These are phyloP conservation scores for Colletotrichum brevisporum DNA, from an alignment of 2,329 filamentous ascomycete genomes.

Conservation along the genomic window DNA sequence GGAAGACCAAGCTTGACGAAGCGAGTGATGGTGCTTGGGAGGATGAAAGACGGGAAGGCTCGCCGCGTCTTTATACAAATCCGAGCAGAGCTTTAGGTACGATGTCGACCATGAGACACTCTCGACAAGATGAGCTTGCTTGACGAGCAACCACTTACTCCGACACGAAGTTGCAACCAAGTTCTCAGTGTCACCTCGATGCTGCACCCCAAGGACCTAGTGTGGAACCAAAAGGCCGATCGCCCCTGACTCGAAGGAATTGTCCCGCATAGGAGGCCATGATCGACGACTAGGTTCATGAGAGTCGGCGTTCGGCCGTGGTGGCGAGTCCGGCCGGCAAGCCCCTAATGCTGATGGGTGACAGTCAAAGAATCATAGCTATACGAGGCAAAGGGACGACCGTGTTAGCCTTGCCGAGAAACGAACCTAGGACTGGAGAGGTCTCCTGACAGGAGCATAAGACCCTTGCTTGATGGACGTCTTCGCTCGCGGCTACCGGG, in stretches of 20 bases:
- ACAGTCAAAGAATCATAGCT: conserved; percentile 16
- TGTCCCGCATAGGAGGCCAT: conserved; percentile 29
- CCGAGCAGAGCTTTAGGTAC: conserved; percentile 8
- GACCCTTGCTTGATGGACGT: not conserved
- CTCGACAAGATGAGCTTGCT: conserved; percentile 3
- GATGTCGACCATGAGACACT: conserved; percentile 5
- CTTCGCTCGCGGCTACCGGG: conserved; percentile 7
- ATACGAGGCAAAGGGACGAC: conserved; percentile 8
- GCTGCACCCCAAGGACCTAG: conserved; percentile 13
- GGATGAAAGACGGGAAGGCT: not conserved
- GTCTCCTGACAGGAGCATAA: conserved; percentile 2
- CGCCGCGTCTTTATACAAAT: conserved; percentile 30
- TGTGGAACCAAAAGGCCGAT: conserved; percentile 18
- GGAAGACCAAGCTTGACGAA: conserved; percentile 27
- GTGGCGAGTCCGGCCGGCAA: not conserved
- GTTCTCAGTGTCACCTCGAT: conserved; percentile 21
- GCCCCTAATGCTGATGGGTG: not conserved
- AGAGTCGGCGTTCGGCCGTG: conserved; percentile 13
- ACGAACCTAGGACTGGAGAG: conserved; percentile 1
- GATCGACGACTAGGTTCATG: not conserved
- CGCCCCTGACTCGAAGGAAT: conserved; percentile 23
- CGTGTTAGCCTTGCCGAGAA: conserved; percentile 11
- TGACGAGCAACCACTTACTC: not conserved
- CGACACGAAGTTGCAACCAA: conserved; percentile 12
- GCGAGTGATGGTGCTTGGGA: conserved; percentile 27